phyloP scores from a whole-genome alignment of 164 flowering plant genomes.

The Annona cherimola region DNA sequence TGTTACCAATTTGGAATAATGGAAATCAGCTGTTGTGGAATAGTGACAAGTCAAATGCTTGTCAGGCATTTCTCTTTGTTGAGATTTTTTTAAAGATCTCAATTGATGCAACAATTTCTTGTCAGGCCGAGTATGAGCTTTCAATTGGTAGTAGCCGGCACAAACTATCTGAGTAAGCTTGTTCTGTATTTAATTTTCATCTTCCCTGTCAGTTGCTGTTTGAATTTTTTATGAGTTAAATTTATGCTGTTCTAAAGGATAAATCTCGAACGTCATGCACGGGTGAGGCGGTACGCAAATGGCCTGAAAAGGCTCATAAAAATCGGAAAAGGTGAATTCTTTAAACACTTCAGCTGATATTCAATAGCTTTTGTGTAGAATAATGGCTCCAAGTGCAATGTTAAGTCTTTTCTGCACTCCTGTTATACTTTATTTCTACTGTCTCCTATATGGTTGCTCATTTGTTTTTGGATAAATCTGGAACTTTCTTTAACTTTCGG shows the following conservation, averaged over 20 bases:
- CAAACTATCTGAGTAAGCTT: constrained; percentile 69
- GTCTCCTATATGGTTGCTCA: neutral
- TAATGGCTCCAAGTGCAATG: neutral
- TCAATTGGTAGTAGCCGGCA: constrained; percentile 51
- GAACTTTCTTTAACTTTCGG: neutral
- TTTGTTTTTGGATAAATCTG: neutral
- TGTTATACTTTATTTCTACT: too few relatives aligned
- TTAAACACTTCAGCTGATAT: neutral
- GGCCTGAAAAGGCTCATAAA: constrained; percentile 66
- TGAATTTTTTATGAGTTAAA: neutral
- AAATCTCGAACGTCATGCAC: constrained; percentile 77
- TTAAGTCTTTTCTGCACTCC: neutral
- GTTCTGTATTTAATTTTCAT: constrained; percentile 1
- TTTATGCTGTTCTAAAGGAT: constrained; percentile 43
- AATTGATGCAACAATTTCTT: neutral
- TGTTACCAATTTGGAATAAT: too few relatives aligned
- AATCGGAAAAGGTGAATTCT: constrained; percentile 74
- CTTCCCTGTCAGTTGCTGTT: neutral
- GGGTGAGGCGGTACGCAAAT: constrained; percentile 47
- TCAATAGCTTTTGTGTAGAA: neutral
- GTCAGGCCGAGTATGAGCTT: constrained; percentile 76
- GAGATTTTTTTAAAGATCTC: neutral
- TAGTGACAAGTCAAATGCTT: neutral
- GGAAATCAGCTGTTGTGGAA: neutral
- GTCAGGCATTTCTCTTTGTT: neutral